These are phyloP conservation scores for Capsicum rhomboideum DNA, from an alignment of 257 asterid species.

Conservation along the genomic window DNA sequence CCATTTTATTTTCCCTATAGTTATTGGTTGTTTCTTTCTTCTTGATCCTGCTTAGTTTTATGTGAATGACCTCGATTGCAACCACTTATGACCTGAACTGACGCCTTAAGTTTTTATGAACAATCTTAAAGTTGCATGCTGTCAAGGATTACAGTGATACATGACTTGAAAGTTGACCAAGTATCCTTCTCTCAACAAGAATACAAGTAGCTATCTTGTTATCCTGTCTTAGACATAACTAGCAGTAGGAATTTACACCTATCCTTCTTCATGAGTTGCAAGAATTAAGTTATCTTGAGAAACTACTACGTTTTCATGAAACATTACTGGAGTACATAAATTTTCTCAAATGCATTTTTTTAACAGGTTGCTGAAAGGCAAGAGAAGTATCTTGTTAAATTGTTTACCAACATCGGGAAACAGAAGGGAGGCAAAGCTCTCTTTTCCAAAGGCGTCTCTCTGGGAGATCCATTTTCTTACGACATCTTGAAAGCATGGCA, in stretches of 20 bases:
- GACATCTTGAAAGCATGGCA: conserved; percentile 92
- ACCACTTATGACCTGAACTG: neutral
- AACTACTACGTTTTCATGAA: neutral
- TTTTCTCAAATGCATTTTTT: neutral
- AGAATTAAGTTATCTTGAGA: neutral
- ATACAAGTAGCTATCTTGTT: neutral
- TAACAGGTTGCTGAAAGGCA: conserved; percentile 87
- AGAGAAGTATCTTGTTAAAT: conserved; percentile 72
- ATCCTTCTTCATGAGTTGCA: neutral
- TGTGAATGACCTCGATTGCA: neutral
- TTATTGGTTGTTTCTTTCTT: neutral
- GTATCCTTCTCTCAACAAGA: neutral
- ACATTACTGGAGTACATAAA: neutral
- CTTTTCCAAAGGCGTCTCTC: conserved; percentile 40
- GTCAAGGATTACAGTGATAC: neutral
- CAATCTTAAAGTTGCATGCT: neutral
- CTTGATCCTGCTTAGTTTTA: neutral
- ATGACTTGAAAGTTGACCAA: neutral
- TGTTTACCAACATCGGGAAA: conserved; percentile 46
- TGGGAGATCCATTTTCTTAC: conserved; percentile 82
- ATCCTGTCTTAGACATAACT: neutral
- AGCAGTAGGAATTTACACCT: neutral
- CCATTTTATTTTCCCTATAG: neutral
- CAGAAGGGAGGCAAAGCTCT: conserved; percentile 64
- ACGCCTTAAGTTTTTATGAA: neutral